Percentiles rank a stretch among this genome's conserved stretches.
Evolutionary conservation across 2,329 filamentous ascomycete genomes (phyloP).

Genomic region (Alternaria gansuensis): DNA sequence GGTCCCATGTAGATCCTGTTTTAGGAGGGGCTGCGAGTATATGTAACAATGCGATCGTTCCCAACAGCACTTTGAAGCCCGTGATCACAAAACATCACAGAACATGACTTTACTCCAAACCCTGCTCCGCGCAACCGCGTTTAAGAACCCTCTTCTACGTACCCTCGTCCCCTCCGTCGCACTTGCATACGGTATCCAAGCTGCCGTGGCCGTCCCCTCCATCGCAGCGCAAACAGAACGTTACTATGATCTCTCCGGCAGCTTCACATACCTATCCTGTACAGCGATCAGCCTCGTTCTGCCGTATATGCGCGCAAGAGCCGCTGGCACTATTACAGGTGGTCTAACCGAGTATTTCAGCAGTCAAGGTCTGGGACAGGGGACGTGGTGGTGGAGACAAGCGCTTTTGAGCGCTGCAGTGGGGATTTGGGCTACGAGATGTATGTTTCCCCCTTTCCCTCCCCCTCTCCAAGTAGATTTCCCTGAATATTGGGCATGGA

Average conservation of each 20-base stretch:
- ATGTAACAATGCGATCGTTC: neutral
- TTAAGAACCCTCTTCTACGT: conserved; percentile 68
- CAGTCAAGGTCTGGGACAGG: conserved; percentile 38
- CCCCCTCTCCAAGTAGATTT: no score
- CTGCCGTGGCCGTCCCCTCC: conserved; percentile 69
- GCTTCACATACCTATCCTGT: conserved; percentile 71
- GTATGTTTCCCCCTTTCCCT: conserved; percentile 49
- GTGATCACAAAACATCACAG: neutral
- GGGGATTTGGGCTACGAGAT: conserved; percentile 68
- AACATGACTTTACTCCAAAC: conserved; percentile 54
- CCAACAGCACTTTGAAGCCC: neutral
- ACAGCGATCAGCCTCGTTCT: conserved; percentile 69
- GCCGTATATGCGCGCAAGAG: conserved; percentile 65
- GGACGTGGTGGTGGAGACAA: conserved; percentile 67
- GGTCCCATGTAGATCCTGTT: conserved; percentile 5
- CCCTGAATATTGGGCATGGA: no score
- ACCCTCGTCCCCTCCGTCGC: conserved; percentile 69
- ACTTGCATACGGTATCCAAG: conserved; percentile 70
- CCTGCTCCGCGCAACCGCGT: conserved; percentile 69
- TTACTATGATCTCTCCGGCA: conserved; percentile 74
- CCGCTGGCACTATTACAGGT: conserved; percentile 57
- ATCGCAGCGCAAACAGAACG: conserved; percentile 68
- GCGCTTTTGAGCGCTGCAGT: conserved; percentile 64
- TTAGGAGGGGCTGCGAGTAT: neutral
- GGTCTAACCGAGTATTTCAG: conserved; percentile 45